Conservation (phyloP, 768 basidiomycete genomes). For the Tricholoma bakamatsutake region DNA sequence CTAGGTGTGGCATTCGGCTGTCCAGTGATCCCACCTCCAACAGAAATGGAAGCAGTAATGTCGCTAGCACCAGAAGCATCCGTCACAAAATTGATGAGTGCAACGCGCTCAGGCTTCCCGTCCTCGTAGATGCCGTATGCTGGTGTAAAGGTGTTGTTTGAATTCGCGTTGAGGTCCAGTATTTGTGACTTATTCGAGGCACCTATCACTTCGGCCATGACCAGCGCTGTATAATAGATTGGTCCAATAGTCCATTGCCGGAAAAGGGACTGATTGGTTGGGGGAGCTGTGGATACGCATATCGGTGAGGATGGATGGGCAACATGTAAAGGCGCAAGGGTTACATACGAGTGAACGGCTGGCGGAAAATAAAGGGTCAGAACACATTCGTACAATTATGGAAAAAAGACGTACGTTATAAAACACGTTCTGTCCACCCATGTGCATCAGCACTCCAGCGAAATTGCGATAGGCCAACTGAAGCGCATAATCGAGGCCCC, state of each 20-base stretch:
- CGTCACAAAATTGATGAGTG: conserved; percentile 66
- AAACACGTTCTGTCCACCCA: conserved; percentile 58
- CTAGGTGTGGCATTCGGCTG: conserved; percentile 33
- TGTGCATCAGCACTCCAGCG: conserved; percentile 43
- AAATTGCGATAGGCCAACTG: conserved; percentile 53
- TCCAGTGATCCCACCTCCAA: conserved; percentile 36
- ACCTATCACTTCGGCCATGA: conserved; percentile 65
- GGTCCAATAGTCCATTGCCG: conserved; percentile 74
- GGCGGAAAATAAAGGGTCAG: conserved; percentile 45
- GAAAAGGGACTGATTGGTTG: conserved; percentile 51
- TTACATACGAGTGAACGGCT: conserved; percentile 48
- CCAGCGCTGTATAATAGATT: conserved; percentile 68
- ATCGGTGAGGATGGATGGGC: conserved; percentile 1
- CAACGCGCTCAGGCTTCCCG: conserved; percentile 52
- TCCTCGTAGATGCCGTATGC: conserved; percentile 73
- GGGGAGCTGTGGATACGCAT: conserved; percentile 34
- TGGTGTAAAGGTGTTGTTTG: conserved; percentile 50
- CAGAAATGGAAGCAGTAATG: conserved; percentile 43
- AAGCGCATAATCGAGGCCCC: conserved; percentile 57
- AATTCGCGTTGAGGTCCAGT: conserved; percentile 53
- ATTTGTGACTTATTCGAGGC: conserved; percentile 55
- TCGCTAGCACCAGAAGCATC: conserved; percentile 55
- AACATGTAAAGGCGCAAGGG: neutral
- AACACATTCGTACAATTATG: conserved; percentile 9
- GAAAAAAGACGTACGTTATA: conserved; percentile 51